Base-by-base conservation (phyloP, 306 rosid species). In the Castanospermum australe region DNA sequence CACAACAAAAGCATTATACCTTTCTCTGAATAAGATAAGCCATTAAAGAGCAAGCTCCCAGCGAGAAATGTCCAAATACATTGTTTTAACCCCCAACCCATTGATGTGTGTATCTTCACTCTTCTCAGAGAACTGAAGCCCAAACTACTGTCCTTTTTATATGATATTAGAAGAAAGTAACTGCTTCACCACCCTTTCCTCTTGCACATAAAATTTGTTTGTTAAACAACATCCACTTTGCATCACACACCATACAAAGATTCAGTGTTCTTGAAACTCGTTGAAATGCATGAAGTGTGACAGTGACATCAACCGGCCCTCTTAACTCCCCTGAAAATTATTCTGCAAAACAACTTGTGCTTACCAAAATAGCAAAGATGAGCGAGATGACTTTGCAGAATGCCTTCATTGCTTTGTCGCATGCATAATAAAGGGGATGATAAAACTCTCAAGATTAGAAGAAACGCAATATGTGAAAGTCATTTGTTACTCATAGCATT, bases 161-260 rank as follows among this genome's bases (percentile, higher is more conserved):
- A 30, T 36, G 44, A 76, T 62, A 70, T 63, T 18, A 77, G 61
- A 70, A 81, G 22, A 6, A 72, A 41, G 57, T 33, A 35, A 8
- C 39, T n/a, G 44, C 20, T 47, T 63, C 61, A 56, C 64, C 52
- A 21, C 76, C 72, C 33, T 73, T 42, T 81, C 51, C 44, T 73
- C 76, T 62, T 79, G 78, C 21, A 47, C 47, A 33, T 41, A 24
- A 64, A 73, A 42, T 38, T 68, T 5, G 88, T 77, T 69, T 77
- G 90, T 79, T 84, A 75, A 90, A 87, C 88, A 64, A 86, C 82
- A 88, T 51, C 6, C 32, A 69, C 17, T 41, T 67, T 63, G 2
- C 25, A 24, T 21, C 41, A 32, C 39, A 66, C 59, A 65, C 73
- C 94, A 83, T 85, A 51, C 73, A 84, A 90, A 83, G 92, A 84